Conservation (phyloP, 2,329 filamentous ascomycete genomes). For the Diaporthe ampelina region DNA sequence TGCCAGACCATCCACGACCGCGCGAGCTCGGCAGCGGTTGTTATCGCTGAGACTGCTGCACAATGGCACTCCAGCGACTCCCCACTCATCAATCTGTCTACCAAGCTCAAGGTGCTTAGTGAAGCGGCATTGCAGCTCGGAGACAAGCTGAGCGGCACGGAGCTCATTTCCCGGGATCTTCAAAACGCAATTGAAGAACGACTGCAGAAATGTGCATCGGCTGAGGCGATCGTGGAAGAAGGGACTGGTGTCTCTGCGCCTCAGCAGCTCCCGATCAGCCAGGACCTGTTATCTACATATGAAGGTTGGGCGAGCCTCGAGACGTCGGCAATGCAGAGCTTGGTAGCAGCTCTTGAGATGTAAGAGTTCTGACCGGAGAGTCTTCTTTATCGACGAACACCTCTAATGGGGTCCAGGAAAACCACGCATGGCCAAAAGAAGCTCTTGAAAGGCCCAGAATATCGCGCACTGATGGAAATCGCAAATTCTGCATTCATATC, state of each 20-base stretch:
- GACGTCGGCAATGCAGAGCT: conserved; percentile 6
- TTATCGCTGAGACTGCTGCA: background rate
- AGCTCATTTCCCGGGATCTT: background rate
- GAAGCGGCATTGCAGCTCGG: background rate
- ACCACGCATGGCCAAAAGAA: background rate
- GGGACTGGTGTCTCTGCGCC: background rate
- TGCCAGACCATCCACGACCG: conserved; percentile 6
- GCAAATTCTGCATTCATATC: background rate
- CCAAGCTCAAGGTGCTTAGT: background rate
- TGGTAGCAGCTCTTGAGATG: conserved; percentile 6
- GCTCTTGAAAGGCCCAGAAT: background rate
- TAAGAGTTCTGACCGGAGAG: background rate
- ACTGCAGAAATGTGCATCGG: background rate
- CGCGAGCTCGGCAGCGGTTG: background rate
- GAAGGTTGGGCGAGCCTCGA: background rate
- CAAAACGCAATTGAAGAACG: conserved; percentile 2
- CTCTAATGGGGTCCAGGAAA: background rate
- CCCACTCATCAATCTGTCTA: background rate
- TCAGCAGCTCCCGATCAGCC: background rate
- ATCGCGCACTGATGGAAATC: background rate
- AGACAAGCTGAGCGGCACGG: background rate
- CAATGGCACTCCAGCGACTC: conserved; percentile 7
- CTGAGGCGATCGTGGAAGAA: conserved; percentile 1
- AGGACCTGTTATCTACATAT: background rate
- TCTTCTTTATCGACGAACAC: too few relatives aligned